phyloP scores from a whole-genome alignment of 192 early-diverging fungal species.

The Lobosporangium transversale region DNA sequence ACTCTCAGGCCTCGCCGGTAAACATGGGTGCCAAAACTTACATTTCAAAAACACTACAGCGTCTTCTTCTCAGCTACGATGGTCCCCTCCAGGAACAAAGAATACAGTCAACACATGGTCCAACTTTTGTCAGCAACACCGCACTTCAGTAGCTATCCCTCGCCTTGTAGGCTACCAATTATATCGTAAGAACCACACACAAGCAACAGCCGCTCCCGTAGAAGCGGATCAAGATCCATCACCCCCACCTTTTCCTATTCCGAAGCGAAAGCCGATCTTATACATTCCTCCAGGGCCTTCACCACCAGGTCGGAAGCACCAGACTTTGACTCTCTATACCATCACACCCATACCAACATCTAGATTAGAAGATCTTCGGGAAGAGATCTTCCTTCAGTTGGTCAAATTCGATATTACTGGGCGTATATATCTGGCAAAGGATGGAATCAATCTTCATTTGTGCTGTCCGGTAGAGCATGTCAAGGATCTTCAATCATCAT shows the following conservation, averaged over 20 bases:
- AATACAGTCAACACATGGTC: neutral
- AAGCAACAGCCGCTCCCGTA: neutral
- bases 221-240: neutral
- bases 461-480: conserved; percentile 65
- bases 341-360: conserved; percentile 47
- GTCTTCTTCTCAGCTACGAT: neutral
- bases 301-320: conserved; percentile 18
- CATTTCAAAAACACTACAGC: neutral
- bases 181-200: neutral
- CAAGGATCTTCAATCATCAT: conserved; percentile 13
- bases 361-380: conserved; percentile 38
- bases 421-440: conserved; percentile 76
- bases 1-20: neutral
- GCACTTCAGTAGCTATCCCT: neutral
- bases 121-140: neutral
- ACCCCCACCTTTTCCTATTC: neutral
- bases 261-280: conserved; percentile 12
- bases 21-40: too few relatives aligned
- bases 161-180: neutral
- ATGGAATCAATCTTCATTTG: conserved; percentile 84
- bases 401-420: conserved; percentile 66
- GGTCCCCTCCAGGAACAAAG: neutral
- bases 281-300: conserved; percentile 25
- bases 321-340: conserved; percentile 64
- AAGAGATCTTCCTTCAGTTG: conserved; percentile 53